phyloP scores from a whole-genome alignment of 345 rosid species.

The Diplotaxis tenuifolia region DNA sequence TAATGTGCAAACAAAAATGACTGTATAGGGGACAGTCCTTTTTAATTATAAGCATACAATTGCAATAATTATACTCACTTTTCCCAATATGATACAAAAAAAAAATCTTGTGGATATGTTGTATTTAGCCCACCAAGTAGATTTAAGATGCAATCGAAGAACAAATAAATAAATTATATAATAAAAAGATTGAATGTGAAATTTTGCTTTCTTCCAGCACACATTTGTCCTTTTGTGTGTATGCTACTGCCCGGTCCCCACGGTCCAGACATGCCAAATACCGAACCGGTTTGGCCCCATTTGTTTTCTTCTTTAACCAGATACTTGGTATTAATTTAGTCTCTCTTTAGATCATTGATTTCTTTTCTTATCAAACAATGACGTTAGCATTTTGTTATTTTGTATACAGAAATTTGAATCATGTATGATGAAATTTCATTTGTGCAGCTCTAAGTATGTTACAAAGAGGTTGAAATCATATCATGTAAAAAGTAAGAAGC shows the following conservation, averaged over 20 bases:
- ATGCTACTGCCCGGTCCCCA: slow-evolving; percentile 36
- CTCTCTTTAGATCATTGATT: background rate
- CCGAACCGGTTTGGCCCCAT: slow-evolving; percentile 41
- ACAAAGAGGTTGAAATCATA: background rate
- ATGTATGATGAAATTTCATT: background rate
- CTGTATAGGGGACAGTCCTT: slow-evolving; percentile 27
- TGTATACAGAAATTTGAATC: background rate
- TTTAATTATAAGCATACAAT: slow-evolving; percentile 40
- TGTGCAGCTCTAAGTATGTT: background rate
- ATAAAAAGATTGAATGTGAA: slow-evolving; percentile 21
- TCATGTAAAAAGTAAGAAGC: background rate
- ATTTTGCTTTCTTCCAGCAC: slow-evolving; percentile 38
- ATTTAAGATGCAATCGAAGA: background rate
- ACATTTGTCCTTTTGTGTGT: slow-evolving; percentile 28
- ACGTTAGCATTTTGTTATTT: background rate
- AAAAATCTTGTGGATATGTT: slow-evolving; percentile 20
- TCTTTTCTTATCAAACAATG: background rate
- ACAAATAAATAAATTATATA: background rate
- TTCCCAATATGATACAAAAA: slow-evolving; percentile 21
- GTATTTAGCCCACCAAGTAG: slow-evolving; percentile 3
- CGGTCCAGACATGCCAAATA: slow-evolving; percentile 33
- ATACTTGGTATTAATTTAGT: slow-evolving; percentile 13
- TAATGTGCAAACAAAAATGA: slow-evolving; percentile 36
- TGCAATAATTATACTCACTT: slow-evolving; percentile 28
- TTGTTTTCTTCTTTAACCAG: slow-evolving; percentile 8